Evolutionary conservation across 2,329 filamentous ascomycete genomes (phyloP).

Genomic region (Neopestalotiopsis rosae): DNA sequence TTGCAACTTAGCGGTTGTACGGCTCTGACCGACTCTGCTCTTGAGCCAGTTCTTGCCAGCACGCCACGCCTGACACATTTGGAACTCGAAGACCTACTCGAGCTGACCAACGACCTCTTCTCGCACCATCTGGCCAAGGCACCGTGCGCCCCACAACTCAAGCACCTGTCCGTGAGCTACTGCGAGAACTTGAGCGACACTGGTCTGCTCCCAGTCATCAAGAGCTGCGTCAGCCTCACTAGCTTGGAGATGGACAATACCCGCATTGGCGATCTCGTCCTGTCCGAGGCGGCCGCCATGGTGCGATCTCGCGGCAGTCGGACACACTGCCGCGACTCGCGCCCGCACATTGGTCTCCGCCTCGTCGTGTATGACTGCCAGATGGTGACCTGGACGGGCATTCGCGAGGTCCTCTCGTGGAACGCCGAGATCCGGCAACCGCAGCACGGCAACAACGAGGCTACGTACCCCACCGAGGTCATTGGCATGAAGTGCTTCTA

Average conservation of each 20-base stretch:
- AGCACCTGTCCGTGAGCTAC: conserved; percentile 87
- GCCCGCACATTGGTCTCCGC: conserved; percentile 68
- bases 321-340: conserved; percentile 42
- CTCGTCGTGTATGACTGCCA: conserved; percentile 91
- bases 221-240: conserved; percentile 71
- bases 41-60: conserved; percentile 76
- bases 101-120: conserved; percentile 77
- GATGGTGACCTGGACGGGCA: conserved; percentile 90
- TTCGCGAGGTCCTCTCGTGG: conserved; percentile 83
- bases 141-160: conserved; percentile 72
- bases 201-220: conserved; percentile 83
- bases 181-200: conserved; percentile 85
- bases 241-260: conserved; percentile 93
- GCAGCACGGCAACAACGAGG: conserved; percentile 32
- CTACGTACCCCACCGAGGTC: conserved; percentile 75
- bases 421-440: conserved; percentile 76
- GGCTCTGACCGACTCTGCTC: conserved; percentile 73
- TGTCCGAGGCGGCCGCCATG: conserved; percentile 84
- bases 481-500: conserved; percentile 93
- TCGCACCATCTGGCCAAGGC: conserved; percentile 75
- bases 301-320: conserved; percentile 67
- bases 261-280: conserved; percentile 81
- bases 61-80: conserved; percentile 81
- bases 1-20: conserved; percentile 82
- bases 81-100: conserved; percentile 84